phyloP scores from a whole-genome alignment of 352 stramenopile species.

The Aphanomyces euteiches region DNA sequence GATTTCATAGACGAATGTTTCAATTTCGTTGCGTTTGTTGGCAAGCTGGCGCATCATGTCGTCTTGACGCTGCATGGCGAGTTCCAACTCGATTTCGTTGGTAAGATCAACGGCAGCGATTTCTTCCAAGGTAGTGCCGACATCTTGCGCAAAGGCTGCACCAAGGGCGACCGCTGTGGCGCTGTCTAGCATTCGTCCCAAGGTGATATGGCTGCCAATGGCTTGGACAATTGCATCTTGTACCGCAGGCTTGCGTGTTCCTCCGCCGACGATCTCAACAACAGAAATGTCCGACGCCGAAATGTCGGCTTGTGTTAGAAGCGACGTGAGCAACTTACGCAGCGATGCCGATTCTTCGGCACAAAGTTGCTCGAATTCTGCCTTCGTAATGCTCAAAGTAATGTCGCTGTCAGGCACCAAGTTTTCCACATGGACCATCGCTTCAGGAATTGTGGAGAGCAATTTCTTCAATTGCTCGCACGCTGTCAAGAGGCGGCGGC shows the following conservation, averaged over 20 bases:
- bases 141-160: conserved; percentile 50
- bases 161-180: conserved; percentile 78
- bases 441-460: conserved; percentile 80
- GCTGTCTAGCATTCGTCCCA: conserved; percentile 86
- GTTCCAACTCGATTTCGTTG: conserved; percentile 52
- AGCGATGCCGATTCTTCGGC: conserved; percentile 46
- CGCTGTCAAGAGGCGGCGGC: conserved; percentile 80
- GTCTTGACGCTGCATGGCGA: conserved; percentile 69
- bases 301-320: conserved; percentile 49
- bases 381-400: conserved; percentile 62
- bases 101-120: conserved; percentile 32
- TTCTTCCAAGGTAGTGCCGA: conserved; percentile 32
- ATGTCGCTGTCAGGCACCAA: conserved; percentile 78
- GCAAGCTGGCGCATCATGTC: conserved; percentile 62
- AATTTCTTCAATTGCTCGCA: conserved; percentile 88
- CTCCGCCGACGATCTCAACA: conserved; percentile 88
- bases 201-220: conserved; percentile 36
- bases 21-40: conserved; percentile 85
- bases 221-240: conserved; percentile 67
- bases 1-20: conserved; percentile 90
- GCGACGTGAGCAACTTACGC: conserved; percentile 47
- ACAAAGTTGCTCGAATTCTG: conserved; percentile 70
- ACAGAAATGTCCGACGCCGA: conserved; percentile 47
- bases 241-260: conserved; percentile 84
- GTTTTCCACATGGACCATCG: conserved; percentile 79